Evolutionary conservation across 139 green algal genomes (phyloP).

Genomic region (Picochlorum costavermella): DNA sequence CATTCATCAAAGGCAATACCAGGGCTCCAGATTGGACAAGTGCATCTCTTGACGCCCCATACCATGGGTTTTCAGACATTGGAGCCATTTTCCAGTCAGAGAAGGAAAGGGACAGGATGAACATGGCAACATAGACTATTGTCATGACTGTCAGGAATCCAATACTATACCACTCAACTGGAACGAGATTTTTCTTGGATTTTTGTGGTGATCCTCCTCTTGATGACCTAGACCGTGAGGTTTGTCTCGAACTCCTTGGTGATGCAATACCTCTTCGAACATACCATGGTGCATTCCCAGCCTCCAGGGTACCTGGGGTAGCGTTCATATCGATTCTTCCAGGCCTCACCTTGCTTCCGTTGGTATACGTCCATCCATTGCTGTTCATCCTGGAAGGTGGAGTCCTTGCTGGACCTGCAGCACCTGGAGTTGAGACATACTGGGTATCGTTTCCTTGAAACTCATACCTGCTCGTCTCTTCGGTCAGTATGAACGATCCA

Average conservation of each 20-base stretch:
- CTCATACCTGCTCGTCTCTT: background rate
- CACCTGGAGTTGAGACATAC: slow-evolving; percentile 27
- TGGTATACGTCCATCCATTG: slow-evolving; percentile 14
- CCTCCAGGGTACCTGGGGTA: background rate
- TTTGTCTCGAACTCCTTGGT: background rate
- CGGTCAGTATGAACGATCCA: background rate
- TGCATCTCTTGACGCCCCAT: slow-evolving; percentile 17
- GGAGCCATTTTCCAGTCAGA: slow-evolving; percentile 34
- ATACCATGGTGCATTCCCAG: slow-evolving; percentile 3
- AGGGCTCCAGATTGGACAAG: slow-evolving; percentile 29
- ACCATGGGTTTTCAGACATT: slow-evolving; percentile 42
- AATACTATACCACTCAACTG: background rate
- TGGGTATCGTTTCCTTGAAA: slow-evolving; percentile 17
- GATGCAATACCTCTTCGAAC: slow-evolving; percentile 5
- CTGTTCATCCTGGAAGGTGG: slow-evolving; percentile 1
- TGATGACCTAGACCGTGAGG: background rate
- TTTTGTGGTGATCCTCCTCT: background rate
- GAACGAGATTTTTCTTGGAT: background rate
- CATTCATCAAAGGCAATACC: slow-evolving; percentile 14
- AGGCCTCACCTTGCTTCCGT: slow-evolving; percentile 13
- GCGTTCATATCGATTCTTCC: slow-evolving; percentile 9
- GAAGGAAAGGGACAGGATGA: slow-evolving; percentile 22
- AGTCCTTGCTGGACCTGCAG: background rate
- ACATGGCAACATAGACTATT: slow-evolving; percentile 26
- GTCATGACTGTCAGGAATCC: slow-evolving; percentile 8